These are phyloP conservation scores for Endoconidiophora polonica DNA, from an alignment of 2,329 filamentous ascomycete genomes.

Conservation along the genomic window DNA sequence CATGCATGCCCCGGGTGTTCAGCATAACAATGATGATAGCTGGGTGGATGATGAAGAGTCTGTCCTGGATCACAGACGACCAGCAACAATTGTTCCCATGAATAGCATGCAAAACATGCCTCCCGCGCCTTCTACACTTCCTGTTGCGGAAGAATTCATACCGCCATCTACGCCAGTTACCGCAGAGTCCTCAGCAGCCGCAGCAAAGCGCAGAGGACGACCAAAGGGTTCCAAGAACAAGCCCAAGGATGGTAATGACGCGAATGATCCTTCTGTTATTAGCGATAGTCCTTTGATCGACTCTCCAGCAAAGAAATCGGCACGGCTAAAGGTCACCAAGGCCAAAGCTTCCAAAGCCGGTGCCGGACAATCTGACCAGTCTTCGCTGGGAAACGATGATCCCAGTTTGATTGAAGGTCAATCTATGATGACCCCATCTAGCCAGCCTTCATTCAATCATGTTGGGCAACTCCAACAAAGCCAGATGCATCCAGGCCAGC, in stretches of 20 bases:
- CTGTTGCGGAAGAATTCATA: conserved; percentile 6
- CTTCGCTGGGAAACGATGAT: conserved; percentile 5
- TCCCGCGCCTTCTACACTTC: background rate
- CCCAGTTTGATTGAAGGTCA: conserved; percentile 6
- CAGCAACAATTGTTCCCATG: conserved; percentile 20
- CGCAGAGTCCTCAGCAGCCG: conserved; percentile 3
- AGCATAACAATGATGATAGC: conserved; percentile 1
- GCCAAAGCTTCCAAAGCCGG: conserved; percentile 13
- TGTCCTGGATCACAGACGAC: conserved; percentile 8
- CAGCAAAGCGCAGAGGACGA: conserved; percentile 32
- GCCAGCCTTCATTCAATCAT: conserved; percentile 5
- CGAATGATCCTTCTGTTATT: background rate
- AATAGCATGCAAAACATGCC: conserved; percentile 19
- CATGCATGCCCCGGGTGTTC: background rate
- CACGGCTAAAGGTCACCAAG: background rate
- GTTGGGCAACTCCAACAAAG: conserved; percentile 3
- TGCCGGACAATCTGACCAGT: conserved; percentile 2
- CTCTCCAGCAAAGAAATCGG: background rate
- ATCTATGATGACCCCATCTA: conserved; percentile 5
- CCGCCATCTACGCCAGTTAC: background rate
- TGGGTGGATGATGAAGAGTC: conserved; percentile 11
- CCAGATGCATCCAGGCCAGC: conserved; percentile 1
- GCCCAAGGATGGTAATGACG: conserved; percentile 17
- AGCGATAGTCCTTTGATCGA: background rate
- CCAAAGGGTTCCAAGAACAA: conserved; percentile 36